phyloP scores from a whole-genome alignment of 1,284 basidiomycete species.

The Ustilago hordei region DNA sequence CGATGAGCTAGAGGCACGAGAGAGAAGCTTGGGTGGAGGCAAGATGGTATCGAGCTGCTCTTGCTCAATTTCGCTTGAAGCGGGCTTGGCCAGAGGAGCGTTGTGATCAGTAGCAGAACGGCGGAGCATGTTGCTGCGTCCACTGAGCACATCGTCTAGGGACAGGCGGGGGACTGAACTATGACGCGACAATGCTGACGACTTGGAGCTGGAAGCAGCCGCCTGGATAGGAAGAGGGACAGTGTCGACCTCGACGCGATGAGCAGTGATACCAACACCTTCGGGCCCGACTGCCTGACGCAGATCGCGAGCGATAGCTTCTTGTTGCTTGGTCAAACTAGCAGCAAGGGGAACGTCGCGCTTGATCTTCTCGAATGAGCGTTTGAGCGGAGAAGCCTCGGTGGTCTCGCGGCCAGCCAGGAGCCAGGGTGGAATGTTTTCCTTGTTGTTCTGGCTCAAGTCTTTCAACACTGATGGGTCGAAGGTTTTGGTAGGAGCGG shows the following conservation, averaged over 20 bases:
- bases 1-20: conserved; percentile 51
- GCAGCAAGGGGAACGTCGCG: conserved; percentile 20
- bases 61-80: conserved; percentile 37
- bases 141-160: conserved; percentile 44
- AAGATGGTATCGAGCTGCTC: conserved; percentile 51
- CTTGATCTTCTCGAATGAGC: conserved; percentile 30
- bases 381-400: conserved; percentile 7
- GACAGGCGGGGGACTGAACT: conserved; percentile 42
- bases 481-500: conserved; percentile 10
- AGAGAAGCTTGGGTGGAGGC: conserved; percentile 42
- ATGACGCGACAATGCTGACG: conserved; percentile 32
- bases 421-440: conserved; percentile 51
- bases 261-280: conserved; percentile 34
- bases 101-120: conserved; percentile 39
- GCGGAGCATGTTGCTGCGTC: conserved; percentile 35
- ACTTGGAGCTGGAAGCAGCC: conserved; percentile 15
- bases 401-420: conserved; percentile 9
- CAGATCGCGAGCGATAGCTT: conserved; percentile 27
- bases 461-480: conserved; percentile 31
- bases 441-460: conserved; percentile 47
- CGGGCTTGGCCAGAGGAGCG: conserved; percentile 4
- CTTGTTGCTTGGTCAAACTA: conserved; percentile 7
- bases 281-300: conserved; percentile 35
- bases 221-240: conserved; percentile 5
- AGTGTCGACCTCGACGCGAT: conserved; percentile 13